Percentiles rank a stretch among this genome's conserved stretches.
Evolutionary conservation across 1,139 yeast genomes (phyloP).

Genomic region (Saccharomyces hybrid): DNA sequence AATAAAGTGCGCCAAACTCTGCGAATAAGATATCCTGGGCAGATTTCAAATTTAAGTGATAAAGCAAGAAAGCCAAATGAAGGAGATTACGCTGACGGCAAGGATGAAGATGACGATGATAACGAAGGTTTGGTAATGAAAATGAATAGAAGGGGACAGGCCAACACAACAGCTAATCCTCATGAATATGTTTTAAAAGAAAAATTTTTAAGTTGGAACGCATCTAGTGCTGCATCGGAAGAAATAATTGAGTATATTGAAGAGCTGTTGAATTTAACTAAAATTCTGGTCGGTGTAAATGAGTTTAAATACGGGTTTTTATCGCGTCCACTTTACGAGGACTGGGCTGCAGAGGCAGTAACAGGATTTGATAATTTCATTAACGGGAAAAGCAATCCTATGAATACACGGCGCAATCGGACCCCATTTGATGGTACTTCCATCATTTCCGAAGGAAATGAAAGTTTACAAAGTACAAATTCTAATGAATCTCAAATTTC

Average conservation of each 20-base stretch:
- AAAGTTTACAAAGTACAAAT: neutral
- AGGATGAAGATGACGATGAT: conserved; percentile 5
- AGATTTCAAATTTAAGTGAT: neutral
- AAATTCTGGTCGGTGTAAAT: conserved; percentile 40
- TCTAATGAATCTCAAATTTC: conserved; percentile 6
- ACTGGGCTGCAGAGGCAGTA: conserved; percentile 37
- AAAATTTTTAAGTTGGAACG: conserved; percentile 45
- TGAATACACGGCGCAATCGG: neutral
- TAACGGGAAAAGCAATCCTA: conserved; percentile 8
- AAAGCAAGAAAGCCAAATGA: conserved; percentile 6
- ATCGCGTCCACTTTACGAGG: conserved; percentile 40
- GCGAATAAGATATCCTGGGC: conserved; percentile 16
- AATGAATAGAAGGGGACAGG: neutral
- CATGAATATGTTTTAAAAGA: conserved; percentile 32
- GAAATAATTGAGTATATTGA: conserved; percentile 45
- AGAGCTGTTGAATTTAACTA: conserved; percentile 38
- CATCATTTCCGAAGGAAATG: conserved; percentile 6
- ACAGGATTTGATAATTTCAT: conserved; percentile 29
- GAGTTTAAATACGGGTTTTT: conserved; percentile 44
- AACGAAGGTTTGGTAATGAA: conserved; percentile 5
- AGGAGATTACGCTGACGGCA: conserved; percentile 11
- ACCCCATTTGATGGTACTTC: conserved; percentile 5
- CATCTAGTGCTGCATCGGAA: conserved; percentile 42
- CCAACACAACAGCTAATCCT: conserved; percentile 9
- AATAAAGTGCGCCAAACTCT: conserved; percentile 37